Base-by-base conservation (phyloP, 208 protist species). In the Spongospora subterranea region DNA sequence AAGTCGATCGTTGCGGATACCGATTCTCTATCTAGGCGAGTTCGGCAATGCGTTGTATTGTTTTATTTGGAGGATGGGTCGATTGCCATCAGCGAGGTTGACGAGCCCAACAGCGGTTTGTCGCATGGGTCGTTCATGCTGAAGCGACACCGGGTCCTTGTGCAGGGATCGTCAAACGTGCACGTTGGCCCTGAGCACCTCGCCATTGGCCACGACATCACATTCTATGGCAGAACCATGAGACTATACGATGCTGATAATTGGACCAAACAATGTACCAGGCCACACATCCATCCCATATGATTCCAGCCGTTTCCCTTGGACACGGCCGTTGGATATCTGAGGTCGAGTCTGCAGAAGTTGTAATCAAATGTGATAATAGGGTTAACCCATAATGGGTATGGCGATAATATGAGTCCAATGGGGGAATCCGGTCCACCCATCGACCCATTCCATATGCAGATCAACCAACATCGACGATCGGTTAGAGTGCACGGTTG, bases 1-100 rank as follows among this genome's bases (percentile, higher is more conserved):
- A n/a, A n/a, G n/a, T n/a, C n/a, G n/a, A n/a, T n/a, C n/a, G n/a
- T n/a, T n/a, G n/a, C n/a, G n/a, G n/a, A n/a, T n/a, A n/a, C n/a
- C n/a, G n/a, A n/a, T n/a, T n/a, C n/a, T n/a, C n/a, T n/a, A n/a
- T n/a, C 50, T 24, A 60, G 50, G 71, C 71, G 71, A 40, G 71
- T 35, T 45, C 71, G 71, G 6, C 71, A n/a, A 20, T 82, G 71
- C 71, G 40, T 43, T n/a, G 35, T 82, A 20, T 43, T 82, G 71
- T 35, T 45, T 43, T 82, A 82, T 43, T n/a, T 82, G 6, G 71
- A 82, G 71, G 71, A 82, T 43, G 71, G 71, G 13, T 45, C 71
- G 17, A 35, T 82, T 35, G 17, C 6, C 6, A n/a, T 82, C 17
- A 82, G 40, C 71, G 71, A 82, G 71, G n/a, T 82, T 35, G 17